Percentiles rank a stretch among this genome's conserved stretches.
phyloP scores from a whole-genome alignment of 2,329 filamentous ascomycete species.

The Colletotrichum shisoi region DNA sequence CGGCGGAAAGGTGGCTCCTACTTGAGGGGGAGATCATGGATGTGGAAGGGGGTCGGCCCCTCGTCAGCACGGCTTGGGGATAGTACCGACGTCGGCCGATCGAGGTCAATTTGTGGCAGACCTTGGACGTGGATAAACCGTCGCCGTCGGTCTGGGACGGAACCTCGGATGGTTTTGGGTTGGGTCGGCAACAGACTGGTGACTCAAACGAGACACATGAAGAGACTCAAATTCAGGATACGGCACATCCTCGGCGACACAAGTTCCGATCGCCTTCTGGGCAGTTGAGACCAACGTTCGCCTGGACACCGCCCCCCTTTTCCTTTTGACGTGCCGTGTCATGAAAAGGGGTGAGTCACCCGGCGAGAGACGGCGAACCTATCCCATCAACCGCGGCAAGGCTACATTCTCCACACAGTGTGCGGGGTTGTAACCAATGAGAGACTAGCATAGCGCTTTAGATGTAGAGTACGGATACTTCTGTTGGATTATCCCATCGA shows the following conservation, averaged over 20 bases:
- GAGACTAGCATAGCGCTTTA: no score
- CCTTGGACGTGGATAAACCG: slow-evolving; percentile 3
- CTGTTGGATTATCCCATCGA: no score
- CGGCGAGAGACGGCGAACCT: slow-evolving; percentile 14
- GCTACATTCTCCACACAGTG: no score
- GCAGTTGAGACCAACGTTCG: slow-evolving; percentile 5
- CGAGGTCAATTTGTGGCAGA: background rate
- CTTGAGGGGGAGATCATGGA: no score
- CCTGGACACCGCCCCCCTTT: background rate
- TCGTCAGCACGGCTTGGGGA: background rate
- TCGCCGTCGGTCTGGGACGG: background rate
- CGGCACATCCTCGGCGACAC: slow-evolving; percentile 20
- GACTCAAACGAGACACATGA: slow-evolving; percentile 1
- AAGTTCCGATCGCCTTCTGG: background rate
- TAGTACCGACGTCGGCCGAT: background rate
- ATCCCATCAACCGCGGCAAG: no score
- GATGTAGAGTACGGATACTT: no score
- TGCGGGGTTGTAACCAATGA: no score
- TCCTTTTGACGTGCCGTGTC: slow-evolving; percentile 3
- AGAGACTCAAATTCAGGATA: slow-evolving; percentile 1
- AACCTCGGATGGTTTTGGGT: background rate
- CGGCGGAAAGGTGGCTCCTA: background rate
- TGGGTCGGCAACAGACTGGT: background rate
- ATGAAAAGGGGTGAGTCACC: slow-evolving; percentile 30
- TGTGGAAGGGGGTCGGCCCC: no score